Evolutionary conservation across 2,329 filamentous ascomycete species (phyloP).

Genomic region (Helicocarpus griseus): DNA sequence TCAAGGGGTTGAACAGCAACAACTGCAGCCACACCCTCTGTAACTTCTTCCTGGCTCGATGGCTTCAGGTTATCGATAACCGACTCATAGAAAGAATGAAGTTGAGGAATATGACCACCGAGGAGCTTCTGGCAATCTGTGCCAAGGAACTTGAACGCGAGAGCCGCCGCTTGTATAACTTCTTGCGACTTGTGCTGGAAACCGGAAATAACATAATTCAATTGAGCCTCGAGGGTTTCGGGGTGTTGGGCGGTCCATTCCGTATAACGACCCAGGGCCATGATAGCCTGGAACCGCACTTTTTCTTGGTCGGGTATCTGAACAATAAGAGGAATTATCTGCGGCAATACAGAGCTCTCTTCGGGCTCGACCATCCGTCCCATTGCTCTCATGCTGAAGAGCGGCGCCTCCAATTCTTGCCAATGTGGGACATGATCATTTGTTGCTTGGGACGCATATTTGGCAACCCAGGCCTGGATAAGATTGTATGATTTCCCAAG

Average conservation of each 20-base stretch:
- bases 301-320: conserved; percentile 95
- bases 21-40: conserved; percentile 87
- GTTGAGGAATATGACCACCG: conserved; percentile 69
- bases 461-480: conserved; percentile 80
- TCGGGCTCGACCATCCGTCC: conserved; percentile 90
- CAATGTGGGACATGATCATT: conserved; percentile 75
- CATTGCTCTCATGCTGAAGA: conserved; percentile 93
- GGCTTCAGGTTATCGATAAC: conserved; percentile 78
- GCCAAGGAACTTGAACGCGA: conserved; percentile 95
- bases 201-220: conserved; percentile 89
- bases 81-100: conserved; percentile 87
- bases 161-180: conserved; percentile 79
- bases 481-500: conserved; percentile 76
- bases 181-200: conserved; percentile 85
- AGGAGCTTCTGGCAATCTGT: conserved; percentile 85
- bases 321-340: conserved; percentile 86
- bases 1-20: conserved; percentile 74
- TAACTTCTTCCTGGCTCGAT: conserved; percentile 87
- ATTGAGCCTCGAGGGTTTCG: conserved; percentile 82
- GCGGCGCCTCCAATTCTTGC: conserved; percentile 89
- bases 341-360: conserved; percentile 76
- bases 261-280: conserved; percentile 93
- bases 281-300: conserved; percentile 95
- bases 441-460: conserved; percentile 66
- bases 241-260: conserved; percentile 96